phyloP scores from a whole-genome alignment of 495 filamentous ascomycete genomes.

The Penicillium lagena region DNA sequence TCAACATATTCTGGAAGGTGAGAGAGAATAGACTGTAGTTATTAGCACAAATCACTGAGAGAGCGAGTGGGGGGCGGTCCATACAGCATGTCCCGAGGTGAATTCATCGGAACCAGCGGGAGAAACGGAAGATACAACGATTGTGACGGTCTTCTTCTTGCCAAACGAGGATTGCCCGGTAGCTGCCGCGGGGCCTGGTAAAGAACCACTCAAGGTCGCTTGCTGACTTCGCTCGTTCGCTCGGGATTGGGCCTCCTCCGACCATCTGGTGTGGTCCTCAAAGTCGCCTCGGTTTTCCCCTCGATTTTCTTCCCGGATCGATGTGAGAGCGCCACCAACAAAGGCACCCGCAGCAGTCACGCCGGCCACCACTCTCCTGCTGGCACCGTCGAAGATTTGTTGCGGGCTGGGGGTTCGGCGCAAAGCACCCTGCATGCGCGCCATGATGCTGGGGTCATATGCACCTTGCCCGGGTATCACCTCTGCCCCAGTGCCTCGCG shows the following conservation, averaged over 20 bases:
- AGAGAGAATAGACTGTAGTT: slow-evolving; percentile 72
- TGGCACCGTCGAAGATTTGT: slow-evolving; percentile 75
- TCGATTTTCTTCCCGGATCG: slow-evolving; percentile 79
- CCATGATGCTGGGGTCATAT: slow-evolving; percentile 60
- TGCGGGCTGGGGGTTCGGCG: slow-evolving; percentile 84
- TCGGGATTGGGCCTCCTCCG: slow-evolving; percentile 62
- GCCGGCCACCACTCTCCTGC: slow-evolving; percentile 67
- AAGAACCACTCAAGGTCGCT: slow-evolving; percentile 24
- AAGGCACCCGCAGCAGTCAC: slow-evolving; percentile 78
- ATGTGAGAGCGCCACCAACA: slow-evolving; percentile 70
- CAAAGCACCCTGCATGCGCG: slow-evolving; percentile 75
- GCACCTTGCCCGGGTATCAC: slow-evolving; percentile 24
- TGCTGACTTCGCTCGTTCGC: slow-evolving; percentile 27
- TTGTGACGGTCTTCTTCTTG: slow-evolving; percentile 66
- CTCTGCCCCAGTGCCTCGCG: slow-evolving; percentile 22
- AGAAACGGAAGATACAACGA: slow-evolving; percentile 71
- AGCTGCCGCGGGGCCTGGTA: slow-evolving; percentile 14
- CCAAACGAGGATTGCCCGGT: slow-evolving; percentile 14
- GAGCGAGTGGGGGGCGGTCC: slow-evolving; percentile 18
- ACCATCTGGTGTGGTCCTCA: slow-evolving; percentile 79
- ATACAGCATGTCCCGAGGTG: slow-evolving; percentile 70
- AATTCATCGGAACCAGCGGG: slow-evolving; percentile 55
- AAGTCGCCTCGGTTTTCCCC: slow-evolving; percentile 71
- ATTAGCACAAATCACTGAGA: slow-evolving; percentile 11
- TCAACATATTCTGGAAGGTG: slow-evolving; percentile 74